Base-by-base conservation (phyloP, 202 grass and related monocot species). In the Zoysia matrella region DNA sequence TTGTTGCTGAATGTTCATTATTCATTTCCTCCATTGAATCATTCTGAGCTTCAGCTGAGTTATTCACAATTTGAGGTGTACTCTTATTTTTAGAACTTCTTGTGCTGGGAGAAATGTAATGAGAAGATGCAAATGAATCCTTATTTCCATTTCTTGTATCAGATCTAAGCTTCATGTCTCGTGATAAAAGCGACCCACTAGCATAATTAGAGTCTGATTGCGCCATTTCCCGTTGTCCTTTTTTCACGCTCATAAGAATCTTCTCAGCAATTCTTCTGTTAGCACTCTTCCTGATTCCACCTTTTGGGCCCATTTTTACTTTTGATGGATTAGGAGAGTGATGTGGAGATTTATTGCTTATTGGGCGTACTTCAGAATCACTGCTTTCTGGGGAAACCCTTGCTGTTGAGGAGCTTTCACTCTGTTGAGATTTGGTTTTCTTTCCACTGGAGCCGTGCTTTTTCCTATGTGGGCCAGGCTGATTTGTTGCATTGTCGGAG, bases 241-340 rank as follows among this genome's bases (percentile, higher is more conserved):
- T 98, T 68, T 84, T 89, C 80, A 93, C 92, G 82, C 86, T 91
- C 70, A 91, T 86, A 85, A 98, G 92, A 91, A 93, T 90, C 67
- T 83, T 62, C 62, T 98, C 83, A 4, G 95, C 92, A 4, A 91
- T 88, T 86, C 92, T 91, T 88, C 85, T 91, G 61, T 91, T 98
- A 60, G 81, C 88, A 68, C 73, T 91, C 87, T 98, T 95, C 58
- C 75, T 87, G 56, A 85, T 81, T 86, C 90, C 92, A 58, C 53
- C 82, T 86, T 88, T 95, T 16, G 87, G 79, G 65, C 80, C 77
- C n/a, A 77, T 57, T 78, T 94, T 94, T 73, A 65, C 66, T 91
- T 91, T 91, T 50, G 82, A 84, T 2, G 79, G 75, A 47, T 73
- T 81, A 77, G 78, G 75, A 71, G 88, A 87, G 30, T 87, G 83